These are phyloP conservation scores for Ophiostoma populinum DNA, from an alignment of 2,329 filamentous ascomycete species.

Conservation along the genomic window DNA sequence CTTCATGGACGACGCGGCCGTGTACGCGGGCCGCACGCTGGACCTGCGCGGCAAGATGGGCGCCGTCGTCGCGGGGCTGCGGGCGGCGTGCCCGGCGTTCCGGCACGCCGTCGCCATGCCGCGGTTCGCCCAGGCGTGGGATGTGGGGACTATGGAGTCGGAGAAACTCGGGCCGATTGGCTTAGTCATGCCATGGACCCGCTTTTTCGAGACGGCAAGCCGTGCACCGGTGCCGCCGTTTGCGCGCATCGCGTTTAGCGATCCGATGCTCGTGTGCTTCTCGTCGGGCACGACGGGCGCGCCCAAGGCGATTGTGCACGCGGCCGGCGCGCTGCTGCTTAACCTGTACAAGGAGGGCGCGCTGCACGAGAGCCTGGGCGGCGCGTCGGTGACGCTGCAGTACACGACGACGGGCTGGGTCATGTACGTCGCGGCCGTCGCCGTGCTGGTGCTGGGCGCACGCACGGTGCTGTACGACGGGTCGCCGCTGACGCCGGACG, in stretches of 20 bases:
- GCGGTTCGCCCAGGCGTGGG: constrained; percentile 40
- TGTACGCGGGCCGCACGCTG: constrained; percentile 76
- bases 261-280: constrained; percentile 65
- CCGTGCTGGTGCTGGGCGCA: constrained; percentile 40
- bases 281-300: constrained; percentile 68
- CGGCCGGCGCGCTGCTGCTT: constrained; percentile 45
- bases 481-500: constrained; percentile 58
- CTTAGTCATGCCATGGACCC: constrained; percentile 21
- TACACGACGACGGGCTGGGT: constrained; percentile 68
- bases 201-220: constrained; percentile 22
- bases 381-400: constrained; percentile 29
- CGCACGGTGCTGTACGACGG: constrained; percentile 64
- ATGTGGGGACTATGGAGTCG: too few species aligned
- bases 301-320: constrained; percentile 77
- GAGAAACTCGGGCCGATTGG: too few species aligned
- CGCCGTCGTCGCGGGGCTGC: constrained; percentile 46
- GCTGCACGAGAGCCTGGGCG: constrained; percentile 27
- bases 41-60: constrained; percentile 44
- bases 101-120: constrained; percentile 46
- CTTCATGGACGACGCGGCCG: constrained; percentile 66
- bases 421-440: constrained; percentile 57
- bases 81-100: constrained; percentile 38
- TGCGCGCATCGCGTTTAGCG: constrained; percentile 46
- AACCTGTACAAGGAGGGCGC: constrained; percentile 38
- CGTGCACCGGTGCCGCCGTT: constrained; percentile 27